Evolutionary conservation across 805 yeast species (phyloP), one percentile per base, ranked within the genome.

Genomic region (Cyberlindnera mississippiensis): DNA sequence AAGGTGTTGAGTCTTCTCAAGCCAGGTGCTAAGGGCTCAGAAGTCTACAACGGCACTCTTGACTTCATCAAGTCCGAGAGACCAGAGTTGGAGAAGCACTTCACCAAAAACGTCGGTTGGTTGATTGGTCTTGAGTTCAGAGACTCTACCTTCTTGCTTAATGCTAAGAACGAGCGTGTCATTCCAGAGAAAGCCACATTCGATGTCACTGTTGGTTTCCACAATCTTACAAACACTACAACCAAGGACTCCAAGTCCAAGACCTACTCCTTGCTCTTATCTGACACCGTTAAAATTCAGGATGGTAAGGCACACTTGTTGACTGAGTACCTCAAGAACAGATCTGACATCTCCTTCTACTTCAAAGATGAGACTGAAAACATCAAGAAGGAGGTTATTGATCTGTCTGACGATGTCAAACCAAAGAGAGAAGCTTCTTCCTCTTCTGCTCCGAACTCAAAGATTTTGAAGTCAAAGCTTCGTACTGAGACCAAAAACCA

Each of bases 101-200:
- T 89, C 51, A 73, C 89, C 37, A 85, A 85, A 57, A 86, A 86
- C 55, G 75, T 82, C 49, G 98, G 98, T 40, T 86, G 93, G 76
- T 70, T 86, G 43, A 82, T 86, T 42, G 98, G 98, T 45, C 74
- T 91, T 47, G 96, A 88, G 56, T 87, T 86, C 57, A 76, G 95
- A 63, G 96, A 89, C 61, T 73, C 90, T 1, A 68, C 82, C 2
- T 78, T 85, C 49, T 71, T 88, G 14, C 67, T 91, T 40, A 85
- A 84, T 56, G 72, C 76, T 19, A 89, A 85, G 55, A 84, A 79
- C 60, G 85, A 82, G 30, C 72, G 91, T 51, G 65, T 61, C 17
- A 66, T 91, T 38, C 73, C 73, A 44, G 83, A 80, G 45, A 91
- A 90, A 32, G 81, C 87, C 53, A 80, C 87, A 16, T 73, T 88